These are phyloP conservation scores for Scedosporium boydii DNA, from an alignment of 2,329 filamentous ascomycete genomes.

Conservation along the genomic window DNA sequence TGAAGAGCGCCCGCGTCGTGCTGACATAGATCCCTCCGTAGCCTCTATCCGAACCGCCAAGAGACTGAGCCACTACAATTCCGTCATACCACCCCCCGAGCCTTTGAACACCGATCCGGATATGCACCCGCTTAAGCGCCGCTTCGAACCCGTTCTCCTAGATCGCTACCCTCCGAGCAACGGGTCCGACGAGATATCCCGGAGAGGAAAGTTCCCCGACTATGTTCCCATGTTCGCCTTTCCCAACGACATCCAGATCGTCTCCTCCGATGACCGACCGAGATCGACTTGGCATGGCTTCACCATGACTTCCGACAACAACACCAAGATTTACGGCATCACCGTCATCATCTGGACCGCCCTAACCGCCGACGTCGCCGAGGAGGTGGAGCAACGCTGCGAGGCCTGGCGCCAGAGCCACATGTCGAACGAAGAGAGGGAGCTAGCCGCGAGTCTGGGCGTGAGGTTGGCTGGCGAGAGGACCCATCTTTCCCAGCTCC, in stretches of 20 bases:
- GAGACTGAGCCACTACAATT: slow-evolving; percentile 94
- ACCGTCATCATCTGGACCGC: slow-evolving; percentile 91
- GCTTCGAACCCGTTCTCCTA: slow-evolving; percentile 91
- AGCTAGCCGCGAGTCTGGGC: slow-evolving; percentile 84
- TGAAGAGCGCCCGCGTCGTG: not conserved
- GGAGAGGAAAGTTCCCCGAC: slow-evolving; percentile 82
- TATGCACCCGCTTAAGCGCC: slow-evolving; percentile 90
- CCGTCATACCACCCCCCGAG: slow-evolving; percentile 88
- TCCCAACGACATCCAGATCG: slow-evolving; percentile 93
- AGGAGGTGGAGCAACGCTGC: slow-evolving; percentile 72
- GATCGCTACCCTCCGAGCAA: slow-evolving; percentile 85
- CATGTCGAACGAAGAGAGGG: slow-evolving; percentile 84
- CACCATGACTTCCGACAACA: slow-evolving; percentile 91
- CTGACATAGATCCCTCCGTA: slow-evolving; percentile 15
- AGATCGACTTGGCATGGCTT: slow-evolving; percentile 99
- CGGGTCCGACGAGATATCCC: slow-evolving; percentile 68
- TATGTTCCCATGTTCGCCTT: slow-evolving; percentile 99
- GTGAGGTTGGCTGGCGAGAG: slow-evolving; percentile 80
- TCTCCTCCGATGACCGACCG: slow-evolving; percentile 88
- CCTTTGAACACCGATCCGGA: slow-evolving; percentile 81
- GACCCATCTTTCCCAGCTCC: slow-evolving; percentile 78
- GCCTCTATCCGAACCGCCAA: slow-evolving; percentile 68
- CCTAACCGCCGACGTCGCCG: slow-evolving; percentile 69
- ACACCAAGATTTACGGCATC: slow-evolving; percentile 84
- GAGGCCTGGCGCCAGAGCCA: slow-evolving; percentile 77